phyloP scores from a whole-genome alignment of 805 yeast species.

The Lachancea quebecensis region DNA sequence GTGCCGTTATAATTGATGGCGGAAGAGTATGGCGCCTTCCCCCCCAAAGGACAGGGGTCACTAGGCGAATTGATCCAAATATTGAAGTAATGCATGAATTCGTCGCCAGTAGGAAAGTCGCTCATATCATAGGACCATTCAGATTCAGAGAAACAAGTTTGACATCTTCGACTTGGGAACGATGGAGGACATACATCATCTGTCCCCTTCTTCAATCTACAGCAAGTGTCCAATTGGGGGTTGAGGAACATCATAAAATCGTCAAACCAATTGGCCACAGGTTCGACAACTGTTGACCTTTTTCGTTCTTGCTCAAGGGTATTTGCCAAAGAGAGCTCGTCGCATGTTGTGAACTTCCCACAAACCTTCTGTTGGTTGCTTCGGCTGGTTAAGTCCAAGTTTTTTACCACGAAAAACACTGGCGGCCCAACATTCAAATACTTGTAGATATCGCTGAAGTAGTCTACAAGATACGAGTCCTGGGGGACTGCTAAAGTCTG shows the following conservation, averaged over 20 bases:
- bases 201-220: slow-evolving; percentile 55
- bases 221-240: slow-evolving; percentile 82
- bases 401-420: slow-evolving; percentile 72
- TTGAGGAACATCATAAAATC: slow-evolving; percentile 83
- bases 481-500: slow-evolving; percentile 83
- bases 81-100: slow-evolving; percentile 63
- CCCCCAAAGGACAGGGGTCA: slow-evolving; percentile 91
- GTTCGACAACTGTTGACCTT: slow-evolving; percentile 66
- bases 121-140: slow-evolving; percentile 68
- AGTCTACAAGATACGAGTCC: slow-evolving; percentile 73
- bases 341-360: slow-evolving; percentile 82
- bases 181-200: slow-evolving; percentile 58
- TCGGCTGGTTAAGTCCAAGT: slow-evolving; percentile 54
- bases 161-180: slow-evolving; percentile 65
- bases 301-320: slow-evolving; percentile 78
- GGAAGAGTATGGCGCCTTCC: slow-evolving; percentile 81
- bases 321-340: slow-evolving; percentile 70
- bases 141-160: slow-evolving; percentile 58
- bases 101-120: slow-evolving; percentile 72
- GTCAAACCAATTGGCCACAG: slow-evolving; percentile 89
- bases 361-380: slow-evolving; percentile 67
- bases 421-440: slow-evolving; percentile 90
- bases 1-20: slow-evolving; percentile 43
- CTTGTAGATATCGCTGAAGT: slow-evolving; percentile 67
- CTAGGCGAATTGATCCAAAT: slow-evolving; percentile 83